Evolutionary conservation across 1,284 basidiomycete genomes (phyloP), one percentile per base, ranked within the genome.

Genomic region (Clitocybe nebularis): DNA sequence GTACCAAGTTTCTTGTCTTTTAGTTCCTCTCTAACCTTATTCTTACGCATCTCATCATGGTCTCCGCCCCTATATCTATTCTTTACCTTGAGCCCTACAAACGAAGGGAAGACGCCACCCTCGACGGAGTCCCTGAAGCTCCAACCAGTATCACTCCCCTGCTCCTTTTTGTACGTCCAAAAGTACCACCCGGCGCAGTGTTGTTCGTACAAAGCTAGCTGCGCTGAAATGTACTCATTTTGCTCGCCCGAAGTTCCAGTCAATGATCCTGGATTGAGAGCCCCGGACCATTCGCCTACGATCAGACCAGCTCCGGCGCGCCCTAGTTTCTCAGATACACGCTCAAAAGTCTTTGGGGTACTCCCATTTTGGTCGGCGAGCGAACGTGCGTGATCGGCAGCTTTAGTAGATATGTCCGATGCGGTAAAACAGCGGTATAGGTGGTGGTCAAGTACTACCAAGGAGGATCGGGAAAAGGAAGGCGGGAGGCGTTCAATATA

Each of bases 111-210:
- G 10, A 87, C 77, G 6, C 81, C 81, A 1, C 70, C 71, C 32
- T 73, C 72, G 0, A 81, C 74, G 0, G 86, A 84, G 57, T 90
- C 81, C 48, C 75, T 71, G 25, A 89, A 75, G 33, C 79, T 79
- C 89, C 91, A 93, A 1, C 88, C 89, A 1, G 72, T 75, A 59
- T 92, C 88, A 49, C 82, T 80, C 2, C 59, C 62, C 5, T 71
- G 63, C 42, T 83, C 75, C 61, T 92, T 91, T 70, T 85, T 90
- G 60, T 81, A 86, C 29, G 89, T 92, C 92, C 91, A 95, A 63
- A 87, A 93, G 66, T 82, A 93, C 75, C 79, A 89, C 2, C 91
- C 91, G 0, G 77, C 80, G 44, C 85, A 84, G 24, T 67, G 59
- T 41, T 64, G 61, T 49, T 92, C 85, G 50, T 77, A 93, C 24